Base-by-base conservation (phyloP, 257 asterid genomes). In the Solanum verrucosum region DNA sequence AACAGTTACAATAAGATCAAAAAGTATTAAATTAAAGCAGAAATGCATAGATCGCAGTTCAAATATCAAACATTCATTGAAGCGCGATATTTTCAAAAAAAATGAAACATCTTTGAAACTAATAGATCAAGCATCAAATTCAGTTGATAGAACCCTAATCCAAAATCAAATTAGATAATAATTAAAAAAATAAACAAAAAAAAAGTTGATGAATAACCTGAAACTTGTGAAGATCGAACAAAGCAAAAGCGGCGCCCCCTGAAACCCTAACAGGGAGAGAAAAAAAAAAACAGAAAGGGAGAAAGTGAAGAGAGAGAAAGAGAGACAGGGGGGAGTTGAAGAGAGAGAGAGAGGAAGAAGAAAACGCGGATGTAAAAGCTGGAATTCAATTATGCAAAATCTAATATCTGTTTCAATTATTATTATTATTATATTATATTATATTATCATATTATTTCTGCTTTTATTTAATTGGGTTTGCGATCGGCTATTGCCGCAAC, bases 291-390 rank as follows among this genome's bases (percentile, higher is more conserved):
- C 87, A 90, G 78, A 49, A n/a, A 75, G 85, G 27, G 71, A 81
- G 84, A 84, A 31, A 37, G 46, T 79, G 68, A 81, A 68, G 46
- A 84, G 87, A 87, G 91, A 87, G 89, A 88, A 72, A 85, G 90
- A 38, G 40, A 18, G 89, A 38, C 65, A 59, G 84, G 38, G 84
- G 84, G 65, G 84, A 52, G 7, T 59, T 40, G 25, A 42, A 49
- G 70, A 77, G 88, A 86, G 87, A 84, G 87, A 84, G 87, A 88
- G 68, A 25, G 11, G 34, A 87, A 83, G 59, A 87, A 84, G 87
- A 65, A 84, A 90, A 88, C 92, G 93, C 90, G 91, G 89, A 78
- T 78, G 92, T 87, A 88, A 82, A 87, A 87, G 92, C 91, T 86
- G 93, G 88, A 89, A 81, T 88, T 88, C 88, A 89, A 87, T 87